Base-by-base conservation (phyloP, 129 eudicot genomes). In the Arctium lappa region DNA sequence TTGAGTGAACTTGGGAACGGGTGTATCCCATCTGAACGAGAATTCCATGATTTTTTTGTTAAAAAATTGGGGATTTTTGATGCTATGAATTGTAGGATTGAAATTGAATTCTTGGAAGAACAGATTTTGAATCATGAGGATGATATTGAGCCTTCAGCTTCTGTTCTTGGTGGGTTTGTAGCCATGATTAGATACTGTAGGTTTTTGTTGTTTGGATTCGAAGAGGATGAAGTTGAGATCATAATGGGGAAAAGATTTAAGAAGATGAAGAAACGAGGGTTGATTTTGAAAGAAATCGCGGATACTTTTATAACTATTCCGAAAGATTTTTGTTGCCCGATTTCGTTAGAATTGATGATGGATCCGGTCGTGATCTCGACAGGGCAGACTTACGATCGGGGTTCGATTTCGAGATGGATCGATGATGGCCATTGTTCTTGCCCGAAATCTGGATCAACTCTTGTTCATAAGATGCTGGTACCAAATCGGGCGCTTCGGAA, bases 321-420 rank as follows among this genome's bases (percentile, higher is more conserved):
- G 2, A 92, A 86, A 68, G 98, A 94, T 48, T 94, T 94, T 60
- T 86, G 89, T 53, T 94, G 98, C 79, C 94, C 98, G 0, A 92
- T 94, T 22, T 85, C 98, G 2, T 85, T 92, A 77, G 98, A 94
- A 62, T 85, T 94, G 83, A 94, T 94, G 97, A 81, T 8, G 62
- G 95, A 92, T 71, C 98, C 98, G 0, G 98, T 94, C 0, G 86
- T 92, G 6, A 74, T 94, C 13, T 83, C 90, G 0, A 89, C 97
- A 0, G 98, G 98, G 22, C 98, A 94, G 76, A 92, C 98, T 8
- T 94, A 90, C 74, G 98, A 94, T 38, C 92, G 98, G 16, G 63
- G 62, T 30, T 86, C 95, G 2, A 94, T 94, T 11, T n/a, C 82
- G 0, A 87, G 90, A 81, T 92, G 98, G 98, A 81, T 94, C 40